phyloP scores from a whole-genome alignment of 768 basidiomycete species.

The Polyporus arcularius region DNA sequence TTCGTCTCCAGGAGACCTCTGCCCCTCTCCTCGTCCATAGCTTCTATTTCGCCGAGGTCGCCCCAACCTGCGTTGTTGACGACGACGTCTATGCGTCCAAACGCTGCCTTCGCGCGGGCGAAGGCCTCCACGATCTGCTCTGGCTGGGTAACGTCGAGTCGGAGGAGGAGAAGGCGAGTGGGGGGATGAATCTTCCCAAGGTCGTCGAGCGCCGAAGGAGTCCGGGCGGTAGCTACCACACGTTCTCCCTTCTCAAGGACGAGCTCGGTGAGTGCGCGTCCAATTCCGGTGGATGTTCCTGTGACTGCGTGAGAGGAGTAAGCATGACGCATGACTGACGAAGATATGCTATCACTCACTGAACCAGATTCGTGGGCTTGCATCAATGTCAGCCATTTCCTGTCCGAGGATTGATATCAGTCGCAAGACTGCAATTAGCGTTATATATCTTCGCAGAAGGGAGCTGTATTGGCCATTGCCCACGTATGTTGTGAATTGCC shows the following conservation, averaged over 20 bases:
- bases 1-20: constrained; percentile 26
- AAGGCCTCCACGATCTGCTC: constrained; percentile 22
- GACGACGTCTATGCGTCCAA: constrained; percentile 29
- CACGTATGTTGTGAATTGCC: no score
- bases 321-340: no score
- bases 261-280: constrained; percentile 22
- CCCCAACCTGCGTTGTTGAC: constrained; percentile 28
- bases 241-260: constrained; percentile 26
- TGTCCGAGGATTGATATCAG: no score
- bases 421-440: no score
- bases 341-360: constrained; percentile 3
- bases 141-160: constrained; percentile 23
- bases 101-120: constrained; percentile 10
- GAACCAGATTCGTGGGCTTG: constrained; percentile 14
- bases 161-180: constrained; percentile 22
- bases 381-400: no score
- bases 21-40: constrained; percentile 16
- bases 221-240: constrained; percentile 28
- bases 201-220: constrained; percentile 24
- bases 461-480: no score
- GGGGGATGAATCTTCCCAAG: constrained; percentile 15
- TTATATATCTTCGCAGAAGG: no score
- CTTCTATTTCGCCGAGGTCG: constrained; percentile 22
- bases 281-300: constrained; percentile 29
- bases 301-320: constrained; percentile 18